These are phyloP conservation scores for Umbelopsis sp. DNA, from an alignment of 371 early-diverging fungal genomes.

Conservation along the genomic window DNA sequence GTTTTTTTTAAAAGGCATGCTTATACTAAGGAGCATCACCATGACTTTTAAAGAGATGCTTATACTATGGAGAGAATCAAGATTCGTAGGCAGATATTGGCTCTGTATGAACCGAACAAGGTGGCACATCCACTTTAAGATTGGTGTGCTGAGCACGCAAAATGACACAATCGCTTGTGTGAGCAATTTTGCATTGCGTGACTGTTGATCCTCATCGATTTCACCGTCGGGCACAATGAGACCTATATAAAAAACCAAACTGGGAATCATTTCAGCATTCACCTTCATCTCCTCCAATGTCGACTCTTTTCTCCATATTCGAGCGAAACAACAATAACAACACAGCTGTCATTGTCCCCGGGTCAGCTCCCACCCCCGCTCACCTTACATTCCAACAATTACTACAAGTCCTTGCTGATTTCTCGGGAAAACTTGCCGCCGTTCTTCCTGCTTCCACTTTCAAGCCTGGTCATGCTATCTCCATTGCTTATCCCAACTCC, in stretches of 20 bases:
- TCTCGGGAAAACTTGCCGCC: constrained; percentile 36
- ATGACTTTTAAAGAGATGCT: no score
- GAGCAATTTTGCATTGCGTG: not conserved
- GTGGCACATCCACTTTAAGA: no score
- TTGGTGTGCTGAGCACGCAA: not conserved
- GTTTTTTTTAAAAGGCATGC: not conserved
- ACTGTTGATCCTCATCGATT: constrained; percentile 13
- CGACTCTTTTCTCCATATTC: constrained; percentile 34
- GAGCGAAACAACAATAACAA: constrained; percentile 23
- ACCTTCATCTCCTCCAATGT: constrained; percentile 15
- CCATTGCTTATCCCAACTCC: constrained; percentile 73
- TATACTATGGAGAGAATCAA: no score
- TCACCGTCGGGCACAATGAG: not conserved
- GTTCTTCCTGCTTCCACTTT: constrained; percentile 37
- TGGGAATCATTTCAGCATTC: not conserved
- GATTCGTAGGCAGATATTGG: no score
- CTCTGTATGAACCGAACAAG: no score
- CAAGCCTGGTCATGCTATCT: constrained; percentile 64
- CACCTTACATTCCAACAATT: constrained; percentile 41
- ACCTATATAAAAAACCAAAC: not conserved
- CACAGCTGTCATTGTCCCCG: constrained; percentile 49
- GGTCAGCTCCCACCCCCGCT: constrained; percentile 36
- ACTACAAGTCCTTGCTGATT: constrained; percentile 38
- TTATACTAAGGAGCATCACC: no score
- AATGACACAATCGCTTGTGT: not conserved